A percentile compares a stretch with the other conserved stretches of the same genome.
phyloP scores from a whole-genome alignment of 2,329 filamentous ascomycete genomes.

The Arthroderma sp. region DNA sequence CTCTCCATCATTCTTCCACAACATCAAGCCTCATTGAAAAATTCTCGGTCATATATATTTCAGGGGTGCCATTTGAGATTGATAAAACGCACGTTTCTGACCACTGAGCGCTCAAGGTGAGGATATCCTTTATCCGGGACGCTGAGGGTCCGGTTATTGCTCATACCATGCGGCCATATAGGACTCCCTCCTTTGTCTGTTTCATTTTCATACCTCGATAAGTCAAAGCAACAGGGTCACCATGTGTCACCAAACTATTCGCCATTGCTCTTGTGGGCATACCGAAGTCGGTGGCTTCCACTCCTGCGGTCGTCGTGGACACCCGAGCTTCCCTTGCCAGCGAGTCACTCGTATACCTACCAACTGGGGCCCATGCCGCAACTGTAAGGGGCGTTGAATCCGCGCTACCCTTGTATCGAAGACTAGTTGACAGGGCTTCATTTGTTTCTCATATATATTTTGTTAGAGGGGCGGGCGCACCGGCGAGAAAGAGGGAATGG shows the following conservation, averaged over 20 bases:
- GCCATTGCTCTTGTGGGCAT: constrained; percentile 11
- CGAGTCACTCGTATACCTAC: constrained; percentile 8
- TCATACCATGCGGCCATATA: not conserved
- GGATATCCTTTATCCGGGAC: not conserved
- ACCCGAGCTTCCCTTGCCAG: constrained; percentile 1
- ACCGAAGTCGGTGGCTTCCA: constrained; percentile 9
- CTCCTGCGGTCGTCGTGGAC: constrained; percentile 5
- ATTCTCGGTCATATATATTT: not conserved
- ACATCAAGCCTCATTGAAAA: not conserved
- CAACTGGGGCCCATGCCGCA: constrained; percentile 8
- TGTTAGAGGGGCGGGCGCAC: not conserved
- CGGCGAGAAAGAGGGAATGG: not conserved
- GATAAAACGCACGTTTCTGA: not conserved
- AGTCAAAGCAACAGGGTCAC: not conserved
- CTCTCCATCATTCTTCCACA: not conserved
- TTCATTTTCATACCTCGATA: not conserved
- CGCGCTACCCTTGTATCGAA: not conserved
- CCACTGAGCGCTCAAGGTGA: not conserved
- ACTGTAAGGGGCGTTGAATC: constrained; percentile 3
- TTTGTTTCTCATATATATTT: not conserved
- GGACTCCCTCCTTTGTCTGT: not conserved
- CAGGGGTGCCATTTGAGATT: not conserved
- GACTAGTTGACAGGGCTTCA: not conserved
- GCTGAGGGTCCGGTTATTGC: not conserved
- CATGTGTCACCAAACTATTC: constrained; percentile 13